A percentile compares a stretch with the other conserved stretches of the same genome.
phyloP scores from a whole-genome alignment of 768 basidiomycete genomes.

The Neoboletus magnificus region DNA sequence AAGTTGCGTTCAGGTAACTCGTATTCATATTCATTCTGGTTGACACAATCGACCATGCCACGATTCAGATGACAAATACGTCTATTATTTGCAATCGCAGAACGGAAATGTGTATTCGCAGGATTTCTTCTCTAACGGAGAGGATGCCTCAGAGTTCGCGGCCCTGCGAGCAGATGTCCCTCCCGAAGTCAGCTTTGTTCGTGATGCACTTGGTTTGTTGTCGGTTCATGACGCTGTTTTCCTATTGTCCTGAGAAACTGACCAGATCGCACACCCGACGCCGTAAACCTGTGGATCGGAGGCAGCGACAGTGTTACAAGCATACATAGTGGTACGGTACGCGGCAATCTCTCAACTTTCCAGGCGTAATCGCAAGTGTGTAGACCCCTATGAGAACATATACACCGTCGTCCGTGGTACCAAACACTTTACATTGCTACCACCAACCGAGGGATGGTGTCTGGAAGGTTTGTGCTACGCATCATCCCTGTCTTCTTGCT shows the following conservation, averaged over 20 bases:
- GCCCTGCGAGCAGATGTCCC: constrained; percentile 65
- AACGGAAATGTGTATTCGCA: constrained; percentile 80
- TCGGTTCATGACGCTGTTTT: background rate
- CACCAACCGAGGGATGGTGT: constrained; percentile 87
- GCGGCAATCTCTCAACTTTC: background rate
- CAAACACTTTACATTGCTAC: constrained; percentile 83
- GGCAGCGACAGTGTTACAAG: constrained; percentile 73
- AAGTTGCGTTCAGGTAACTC: constrained; percentile 36
- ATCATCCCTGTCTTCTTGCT: background rate
- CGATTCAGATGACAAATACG: constrained; percentile 25
- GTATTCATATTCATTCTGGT: background rate
- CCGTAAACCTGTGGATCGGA: constrained; percentile 93
- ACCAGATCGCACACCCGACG: constrained; percentile 68
- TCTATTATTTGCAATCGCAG: constrained; percentile 84
- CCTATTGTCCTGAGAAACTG: background rate
- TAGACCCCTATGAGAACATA: constrained; percentile 92
- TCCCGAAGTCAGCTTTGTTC: constrained; percentile 67
- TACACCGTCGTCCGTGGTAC: constrained; percentile 82
- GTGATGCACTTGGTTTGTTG: constrained; percentile 68
- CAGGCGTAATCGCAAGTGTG: background rate
- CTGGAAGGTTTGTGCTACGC: constrained; percentile 58
- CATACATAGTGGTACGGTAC: constrained; percentile 71
- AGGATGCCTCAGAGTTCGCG: constrained; percentile 56
- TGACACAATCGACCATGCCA: background rate
- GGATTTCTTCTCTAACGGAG: constrained; percentile 36